phyloP scores from a whole-genome alignment of 257 asterid genomes.

The Plantago major region DNA sequence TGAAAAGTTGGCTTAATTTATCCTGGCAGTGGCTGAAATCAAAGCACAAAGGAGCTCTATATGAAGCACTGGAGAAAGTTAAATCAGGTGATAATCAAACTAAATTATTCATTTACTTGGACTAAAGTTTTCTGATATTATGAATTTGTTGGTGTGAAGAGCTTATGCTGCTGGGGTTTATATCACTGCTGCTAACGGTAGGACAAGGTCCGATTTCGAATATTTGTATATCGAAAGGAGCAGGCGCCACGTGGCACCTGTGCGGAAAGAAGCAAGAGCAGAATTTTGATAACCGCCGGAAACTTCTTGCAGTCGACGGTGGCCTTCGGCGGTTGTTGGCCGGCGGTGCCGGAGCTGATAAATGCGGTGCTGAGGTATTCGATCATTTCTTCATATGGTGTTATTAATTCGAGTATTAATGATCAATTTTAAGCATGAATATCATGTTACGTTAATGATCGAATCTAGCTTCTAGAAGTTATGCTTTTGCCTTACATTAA shows the following conservation, averaged over 20 bases:
- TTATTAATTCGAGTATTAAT: no score
- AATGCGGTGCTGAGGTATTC: conserved; percentile 62
- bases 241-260: conserved; percentile 79
- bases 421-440: no score
- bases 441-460: no score
- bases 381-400: no score
- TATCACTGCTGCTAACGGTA: conserved; percentile 75
- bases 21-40: conserved; percentile 63
- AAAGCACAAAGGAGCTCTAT: conserved; percentile 61
- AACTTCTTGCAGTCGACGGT: conserved; percentile 34
- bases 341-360: conserved; percentile 39
- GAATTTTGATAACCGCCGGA: conserved; percentile 42
- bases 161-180: conserved; percentile 89
- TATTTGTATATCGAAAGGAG: conserved; percentile 53
- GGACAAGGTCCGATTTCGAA: conserved; percentile 52
- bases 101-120: no score
- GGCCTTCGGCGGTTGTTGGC: conserved; percentile 56
- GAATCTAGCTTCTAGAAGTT: no score
- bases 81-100: conserved; percentile 51
- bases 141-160: conserved; percentile 27
- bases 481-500: no score
- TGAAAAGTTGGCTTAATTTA: no score
- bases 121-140: not conserved
- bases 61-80: conserved; percentile 76
- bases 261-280: conserved; percentile 48